These are phyloP conservation scores for Tetradesmus lagerheimii DNA, from an alignment of 139 green algal genomes.

Conservation along the genomic window DNA sequence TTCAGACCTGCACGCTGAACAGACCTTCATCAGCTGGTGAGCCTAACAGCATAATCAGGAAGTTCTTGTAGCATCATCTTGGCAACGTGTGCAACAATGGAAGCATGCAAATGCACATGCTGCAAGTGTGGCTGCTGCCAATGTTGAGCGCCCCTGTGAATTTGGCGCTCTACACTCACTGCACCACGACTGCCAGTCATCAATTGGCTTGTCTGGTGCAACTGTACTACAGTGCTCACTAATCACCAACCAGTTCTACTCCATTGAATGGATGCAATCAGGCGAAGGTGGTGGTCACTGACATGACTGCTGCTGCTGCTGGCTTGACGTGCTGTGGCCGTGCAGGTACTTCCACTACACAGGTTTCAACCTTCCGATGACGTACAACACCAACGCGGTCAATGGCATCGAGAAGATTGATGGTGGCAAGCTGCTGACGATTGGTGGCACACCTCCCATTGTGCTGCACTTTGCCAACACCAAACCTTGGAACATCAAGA, in stretches of 20 bases:
- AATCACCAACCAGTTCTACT: background rate
- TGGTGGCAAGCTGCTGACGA: background rate
- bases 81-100: no score
- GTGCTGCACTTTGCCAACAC: background rate
- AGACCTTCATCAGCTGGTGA: background rate
- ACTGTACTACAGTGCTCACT: no score
- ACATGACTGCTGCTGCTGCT: background rate
- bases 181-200: no score
- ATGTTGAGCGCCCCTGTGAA: no score
- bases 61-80: no score
- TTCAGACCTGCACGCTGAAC: background rate
- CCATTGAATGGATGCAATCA: no score
- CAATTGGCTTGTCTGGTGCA: no score
- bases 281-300: no score
- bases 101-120: no score
- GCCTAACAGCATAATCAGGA: no score
- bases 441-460: background rate
- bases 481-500: background rate
- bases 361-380: background rate
- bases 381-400: background rate
- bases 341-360: background rate
- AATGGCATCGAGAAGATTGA: background rate
- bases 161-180: no score
- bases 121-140: no score
- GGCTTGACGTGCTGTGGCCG: background rate